Conservation (phyloP, 768 basidiomycete species). For the Leccinum rimulosum region DNA sequence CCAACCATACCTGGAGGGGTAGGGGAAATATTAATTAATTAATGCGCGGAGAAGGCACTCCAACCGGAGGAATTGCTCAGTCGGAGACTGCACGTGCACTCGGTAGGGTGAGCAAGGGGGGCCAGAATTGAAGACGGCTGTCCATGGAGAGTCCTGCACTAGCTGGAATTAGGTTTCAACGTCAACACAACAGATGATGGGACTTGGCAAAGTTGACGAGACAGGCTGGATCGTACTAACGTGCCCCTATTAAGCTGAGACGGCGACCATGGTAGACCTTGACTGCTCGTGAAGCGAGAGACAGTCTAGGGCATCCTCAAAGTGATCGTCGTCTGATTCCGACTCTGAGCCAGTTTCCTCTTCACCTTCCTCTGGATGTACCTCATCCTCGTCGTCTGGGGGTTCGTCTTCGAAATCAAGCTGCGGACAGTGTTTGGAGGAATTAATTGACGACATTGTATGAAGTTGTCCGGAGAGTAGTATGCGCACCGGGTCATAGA, state of each 20-base stretch:
- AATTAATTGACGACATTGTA: neutral
- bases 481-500: conserved; percentile 86
- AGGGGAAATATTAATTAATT: no score
- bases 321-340: conserved; percentile 40
- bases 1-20: no score
- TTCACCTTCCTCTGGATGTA: conserved; percentile 24
- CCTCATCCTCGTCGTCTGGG: conserved; percentile 42
- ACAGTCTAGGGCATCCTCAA: conserved; percentile 67
- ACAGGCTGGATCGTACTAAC: no score
- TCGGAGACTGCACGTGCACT: no score
- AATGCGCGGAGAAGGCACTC: no score
- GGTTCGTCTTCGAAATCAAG: conserved; percentile 82
- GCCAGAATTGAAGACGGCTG: no score
- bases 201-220: no score
- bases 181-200: no score
- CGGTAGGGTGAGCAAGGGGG: no score
- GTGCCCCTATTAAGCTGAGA: conserved; percentile 13
- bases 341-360: conserved; percentile 34
- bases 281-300: conserved; percentile 36
- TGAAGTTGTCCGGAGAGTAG: neutral
- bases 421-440: conserved; percentile 33
- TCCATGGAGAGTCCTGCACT: no score
- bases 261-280: conserved; percentile 11
- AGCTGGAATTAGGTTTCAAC: no score
- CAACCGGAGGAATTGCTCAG: no score